A percentile compares a stretch with the other conserved stretches of the same genome.
These are phyloP conservation scores for Leishmania amazonensis DNA, from an alignment of 208 protist species.

Conservation along the genomic window DNA sequence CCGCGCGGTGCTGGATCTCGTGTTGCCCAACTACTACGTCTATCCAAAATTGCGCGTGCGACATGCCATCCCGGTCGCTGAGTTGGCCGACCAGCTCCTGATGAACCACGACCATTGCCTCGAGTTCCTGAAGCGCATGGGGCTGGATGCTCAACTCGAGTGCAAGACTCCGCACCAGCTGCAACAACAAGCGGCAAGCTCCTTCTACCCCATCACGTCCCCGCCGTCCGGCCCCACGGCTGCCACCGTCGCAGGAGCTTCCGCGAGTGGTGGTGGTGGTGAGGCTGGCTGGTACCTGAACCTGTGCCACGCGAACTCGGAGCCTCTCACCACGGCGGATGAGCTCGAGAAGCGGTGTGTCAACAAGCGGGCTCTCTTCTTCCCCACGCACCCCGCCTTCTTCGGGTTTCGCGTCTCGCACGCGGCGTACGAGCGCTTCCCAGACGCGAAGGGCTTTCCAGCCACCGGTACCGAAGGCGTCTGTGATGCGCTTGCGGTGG, in stretches of 20 bases:
- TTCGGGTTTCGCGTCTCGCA: constrained; percentile 76
- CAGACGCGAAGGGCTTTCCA: constrained; percentile 27
- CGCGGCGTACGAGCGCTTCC: constrained; percentile 53
- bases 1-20: constrained; percentile 78
- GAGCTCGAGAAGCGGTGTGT: constrained; percentile 52
- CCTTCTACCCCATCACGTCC: neutral
- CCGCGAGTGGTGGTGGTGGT: neutral
- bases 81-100: constrained; percentile 57
- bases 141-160: constrained; percentile 39
- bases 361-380: constrained; percentile 59
- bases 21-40: constrained; percentile 69
- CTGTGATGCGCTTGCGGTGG: neutral
- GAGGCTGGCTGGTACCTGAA: constrained; percentile 23
- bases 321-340: constrained; percentile 48
- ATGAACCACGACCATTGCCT: constrained; percentile 57
- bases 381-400: constrained; percentile 63
- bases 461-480: neutral
- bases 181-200: neutral
- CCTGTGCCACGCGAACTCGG: constrained; percentile 29
- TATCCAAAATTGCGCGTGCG: constrained; percentile 66
- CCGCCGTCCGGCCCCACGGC: neutral
- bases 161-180: neutral
- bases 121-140: constrained; percentile 61
- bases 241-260: neutral
- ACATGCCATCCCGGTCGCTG: constrained; percentile 36